These are phyloP conservation scores for Phoenix roebelenii DNA, from an alignment of 176 grass and related monocot species.

Conservation along the genomic window DNA sequence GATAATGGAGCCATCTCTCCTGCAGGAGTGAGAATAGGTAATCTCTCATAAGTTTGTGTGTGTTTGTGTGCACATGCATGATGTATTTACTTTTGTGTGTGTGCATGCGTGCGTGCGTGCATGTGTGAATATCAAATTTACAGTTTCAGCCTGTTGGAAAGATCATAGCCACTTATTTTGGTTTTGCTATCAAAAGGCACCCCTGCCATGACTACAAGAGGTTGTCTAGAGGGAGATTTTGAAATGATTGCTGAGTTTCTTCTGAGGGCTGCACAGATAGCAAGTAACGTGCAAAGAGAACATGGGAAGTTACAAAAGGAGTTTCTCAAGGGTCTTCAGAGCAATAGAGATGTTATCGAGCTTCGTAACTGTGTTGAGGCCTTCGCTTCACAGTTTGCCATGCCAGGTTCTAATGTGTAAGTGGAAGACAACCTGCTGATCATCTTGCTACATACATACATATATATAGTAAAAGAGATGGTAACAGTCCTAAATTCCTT, in stretches of 20 bases:
- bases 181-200: constrained; percentile 34
- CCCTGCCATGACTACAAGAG: constrained; percentile 89
- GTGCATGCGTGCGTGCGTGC: no score
- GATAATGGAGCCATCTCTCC: constrained; percentile 52
- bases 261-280: constrained; percentile 50
- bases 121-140: not conserved
- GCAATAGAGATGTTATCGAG: constrained; percentile 44
- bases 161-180: not conserved
- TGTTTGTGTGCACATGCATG: not conserved
- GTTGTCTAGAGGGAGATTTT: constrained; percentile 72
- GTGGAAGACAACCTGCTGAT: not conserved
- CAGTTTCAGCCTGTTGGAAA: not conserved
- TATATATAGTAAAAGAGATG: no score
- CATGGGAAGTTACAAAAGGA: constrained; percentile 48
- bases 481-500: not conserved
- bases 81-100: not conserved
- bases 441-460: not conserved
- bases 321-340: constrained; percentile 48
- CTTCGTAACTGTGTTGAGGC: constrained; percentile 26
- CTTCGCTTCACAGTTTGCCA: constrained; percentile 40
- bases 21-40: constrained; percentile 67
- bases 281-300: constrained; percentile 53
- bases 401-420: constrained; percentile 38
- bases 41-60: constrained; percentile 5
- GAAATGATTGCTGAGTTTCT: constrained; percentile 61